Percentiles rank a stretch among this genome's conserved stretches.
phyloP scores from a whole-genome alignment of 441 rosid genomes.

The Brassica hybrid region DNA sequence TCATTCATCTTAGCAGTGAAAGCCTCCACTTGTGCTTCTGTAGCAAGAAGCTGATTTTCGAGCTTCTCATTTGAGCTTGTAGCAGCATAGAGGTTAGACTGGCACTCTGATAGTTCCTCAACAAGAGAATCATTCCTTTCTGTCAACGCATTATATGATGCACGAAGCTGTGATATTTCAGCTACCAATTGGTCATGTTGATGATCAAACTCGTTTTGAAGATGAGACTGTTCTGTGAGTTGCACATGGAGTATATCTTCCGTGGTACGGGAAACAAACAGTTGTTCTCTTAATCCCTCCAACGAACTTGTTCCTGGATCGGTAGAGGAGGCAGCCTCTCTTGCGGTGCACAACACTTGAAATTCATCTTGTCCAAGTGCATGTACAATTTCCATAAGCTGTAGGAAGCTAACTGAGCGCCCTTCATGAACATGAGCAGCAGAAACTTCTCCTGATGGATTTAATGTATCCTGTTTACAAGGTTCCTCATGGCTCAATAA shows the following conservation, averaged over 20 bases:
- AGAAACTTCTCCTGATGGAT: constrained; percentile 42
- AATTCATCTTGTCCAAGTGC: constrained; percentile 73
- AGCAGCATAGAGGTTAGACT: constrained; percentile 67
- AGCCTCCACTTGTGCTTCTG: constrained; percentile 60
- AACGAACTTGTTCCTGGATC: constrained; percentile 45
- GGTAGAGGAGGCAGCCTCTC: constrained; percentile 49
- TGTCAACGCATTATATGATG: constrained; percentile 51
- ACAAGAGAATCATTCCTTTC: constrained; percentile 55
- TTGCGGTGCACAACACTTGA: constrained; percentile 58
- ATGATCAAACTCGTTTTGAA: constrained; percentile 57
- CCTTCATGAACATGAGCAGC: constrained; percentile 49
- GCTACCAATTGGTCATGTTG: constrained; percentile 53
- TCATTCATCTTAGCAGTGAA: constrained; percentile 57
- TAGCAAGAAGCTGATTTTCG: constrained; percentile 55
- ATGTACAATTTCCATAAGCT: constrained; percentile 60
- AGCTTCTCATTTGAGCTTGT: constrained; percentile 59
- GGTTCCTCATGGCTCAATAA: constrained; percentile 49
- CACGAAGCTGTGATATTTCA: constrained; percentile 61
- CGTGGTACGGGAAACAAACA: constrained; percentile 59
- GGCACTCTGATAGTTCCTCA: constrained; percentile 72
- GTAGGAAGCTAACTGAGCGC: constrained; percentile 49
- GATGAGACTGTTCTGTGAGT: constrained; percentile 65
- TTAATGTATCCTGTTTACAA: constrained; percentile 38
- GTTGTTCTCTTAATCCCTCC: constrained; percentile 73
- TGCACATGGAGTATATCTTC: constrained; percentile 71